These are phyloP conservation scores for Crithidia thermophila DNA, from an alignment of 208 protist species.

Conservation along the genomic window DNA sequence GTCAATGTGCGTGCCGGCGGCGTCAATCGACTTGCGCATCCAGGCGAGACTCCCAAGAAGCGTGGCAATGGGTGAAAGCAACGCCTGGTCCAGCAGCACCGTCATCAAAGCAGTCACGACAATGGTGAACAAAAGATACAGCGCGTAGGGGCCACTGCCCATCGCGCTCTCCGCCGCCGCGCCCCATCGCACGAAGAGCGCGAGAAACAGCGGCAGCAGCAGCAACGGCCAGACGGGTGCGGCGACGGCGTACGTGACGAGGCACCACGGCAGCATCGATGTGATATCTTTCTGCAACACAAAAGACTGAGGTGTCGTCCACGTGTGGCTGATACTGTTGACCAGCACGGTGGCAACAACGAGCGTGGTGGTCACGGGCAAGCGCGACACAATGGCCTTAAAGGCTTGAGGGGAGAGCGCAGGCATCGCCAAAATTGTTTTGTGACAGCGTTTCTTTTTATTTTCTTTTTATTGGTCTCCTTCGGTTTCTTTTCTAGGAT, in stretches of 20 bases:
- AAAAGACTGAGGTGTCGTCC: neutral
- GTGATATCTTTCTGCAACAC: neutral
- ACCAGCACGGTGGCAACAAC: neutral
- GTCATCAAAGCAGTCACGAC: slow-evolving; percentile 25
- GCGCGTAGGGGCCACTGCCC: slow-evolving; percentile 29
- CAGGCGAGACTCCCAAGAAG: neutral
- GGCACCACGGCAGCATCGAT: slow-evolving; percentile 5
- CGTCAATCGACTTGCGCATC: neutral
- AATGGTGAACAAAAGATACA: slow-evolving; percentile 27
- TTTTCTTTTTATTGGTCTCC: no score
- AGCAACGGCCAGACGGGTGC: slow-evolving; percentile 12
- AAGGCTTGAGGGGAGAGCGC: no score
- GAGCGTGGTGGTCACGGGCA: no score
- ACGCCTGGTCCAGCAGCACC: slow-evolving; percentile 22
- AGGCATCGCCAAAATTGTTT: no score
- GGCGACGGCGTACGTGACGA: slow-evolving; percentile 23
- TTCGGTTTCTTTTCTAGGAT: no score
- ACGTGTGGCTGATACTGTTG: neutral
- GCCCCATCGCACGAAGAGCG: slow-evolving; percentile 26
- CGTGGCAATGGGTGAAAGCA: neutral
- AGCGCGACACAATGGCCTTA: no score
- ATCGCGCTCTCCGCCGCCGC: slow-evolving; percentile 31
- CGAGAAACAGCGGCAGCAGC: slow-evolving; percentile 16
- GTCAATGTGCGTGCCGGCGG: neutral
- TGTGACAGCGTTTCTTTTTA: no score